Conservation (phyloP, 1,284 basidiomycete genomes). For the Naganishia cerealis region DNA sequence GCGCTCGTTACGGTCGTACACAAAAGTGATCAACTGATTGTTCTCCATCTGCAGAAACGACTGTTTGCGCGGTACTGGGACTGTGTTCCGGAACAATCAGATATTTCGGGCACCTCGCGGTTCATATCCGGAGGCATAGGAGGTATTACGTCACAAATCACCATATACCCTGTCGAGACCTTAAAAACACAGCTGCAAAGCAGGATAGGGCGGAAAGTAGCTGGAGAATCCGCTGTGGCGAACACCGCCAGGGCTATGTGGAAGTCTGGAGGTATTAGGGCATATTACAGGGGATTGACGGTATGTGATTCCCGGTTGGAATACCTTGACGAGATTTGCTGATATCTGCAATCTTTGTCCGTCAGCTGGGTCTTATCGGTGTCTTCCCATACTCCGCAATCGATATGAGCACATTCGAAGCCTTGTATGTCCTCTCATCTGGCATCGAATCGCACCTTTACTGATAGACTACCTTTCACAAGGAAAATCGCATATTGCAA, state of each 20-base stretch:
- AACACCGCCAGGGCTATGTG: constrained; percentile 68
- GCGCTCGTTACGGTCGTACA: background rate
- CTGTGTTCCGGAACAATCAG: constrained; percentile 79
- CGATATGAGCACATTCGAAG: constrained; percentile 93
- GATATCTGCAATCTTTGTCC: constrained; percentile 9
- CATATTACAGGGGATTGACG: constrained; percentile 87
- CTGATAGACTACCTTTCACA: background rate
- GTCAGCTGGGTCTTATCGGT: constrained; percentile 79
- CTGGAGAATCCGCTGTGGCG: constrained; percentile 64
- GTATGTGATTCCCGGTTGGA: constrained; percentile 58
- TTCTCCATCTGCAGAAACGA: constrained; percentile 66
- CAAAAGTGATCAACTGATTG: background rate
- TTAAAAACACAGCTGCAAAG: constrained; percentile 90
- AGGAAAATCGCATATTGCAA: constrained; percentile 73
- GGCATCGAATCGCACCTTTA: background rate
- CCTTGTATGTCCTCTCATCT: constrained; percentile 56
- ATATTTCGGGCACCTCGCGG: constrained; percentile 86
- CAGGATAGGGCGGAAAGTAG: constrained; percentile 60
- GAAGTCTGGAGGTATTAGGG: constrained; percentile 71
- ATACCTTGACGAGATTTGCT: background rate
- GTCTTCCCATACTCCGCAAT: constrained; percentile 88
- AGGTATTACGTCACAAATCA: constrained; percentile 89
- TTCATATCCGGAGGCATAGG: constrained; percentile 95
- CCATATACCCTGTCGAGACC: constrained; percentile 55
- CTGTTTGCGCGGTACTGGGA: constrained; percentile 91